These are phyloP conservation scores for Alternaria novae-zelandiae DNA, from an alignment of 2,329 filamentous ascomycete genomes.

Conservation along the genomic window DNA sequence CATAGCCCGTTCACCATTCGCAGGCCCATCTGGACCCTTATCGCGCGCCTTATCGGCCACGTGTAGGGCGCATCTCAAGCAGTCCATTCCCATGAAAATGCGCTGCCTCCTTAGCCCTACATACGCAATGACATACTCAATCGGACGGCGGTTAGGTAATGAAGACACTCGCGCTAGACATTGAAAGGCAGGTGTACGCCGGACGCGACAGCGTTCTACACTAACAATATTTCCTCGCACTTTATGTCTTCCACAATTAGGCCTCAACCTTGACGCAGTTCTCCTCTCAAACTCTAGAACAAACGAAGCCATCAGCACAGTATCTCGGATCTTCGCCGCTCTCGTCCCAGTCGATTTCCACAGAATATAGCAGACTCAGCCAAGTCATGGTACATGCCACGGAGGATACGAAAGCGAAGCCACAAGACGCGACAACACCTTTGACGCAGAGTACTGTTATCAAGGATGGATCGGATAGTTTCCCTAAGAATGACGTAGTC, in stretches of 20 bases:
- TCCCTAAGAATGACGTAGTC: not conserved
- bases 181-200: not conserved
- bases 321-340: not conserved
- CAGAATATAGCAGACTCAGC: not conserved
- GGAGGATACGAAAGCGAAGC: not conserved
- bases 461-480: accelerated
- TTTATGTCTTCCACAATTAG: not conserved
- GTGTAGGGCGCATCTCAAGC: not conserved
- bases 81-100: not conserved
- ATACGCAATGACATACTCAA: not conserved
- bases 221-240: not conserved
- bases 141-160: not conserved
- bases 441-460: not conserved
- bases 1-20: not conserved
- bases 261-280: not conserved
- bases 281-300: not conserved
- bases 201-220: not conserved
- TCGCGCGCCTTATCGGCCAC: not conserved
- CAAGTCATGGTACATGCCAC: not conserved
- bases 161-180: not conserved
- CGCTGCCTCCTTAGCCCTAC: not conserved
- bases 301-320: not conserved
- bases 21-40: not conserved
- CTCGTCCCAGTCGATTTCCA: accelerated
- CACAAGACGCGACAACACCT: not conserved